A percentile compares a stretch with the other conserved stretches of the same genome.
phyloP scores from a whole-genome alignment of 805 yeast species.

The Dipodascus geniculatus region DNA sequence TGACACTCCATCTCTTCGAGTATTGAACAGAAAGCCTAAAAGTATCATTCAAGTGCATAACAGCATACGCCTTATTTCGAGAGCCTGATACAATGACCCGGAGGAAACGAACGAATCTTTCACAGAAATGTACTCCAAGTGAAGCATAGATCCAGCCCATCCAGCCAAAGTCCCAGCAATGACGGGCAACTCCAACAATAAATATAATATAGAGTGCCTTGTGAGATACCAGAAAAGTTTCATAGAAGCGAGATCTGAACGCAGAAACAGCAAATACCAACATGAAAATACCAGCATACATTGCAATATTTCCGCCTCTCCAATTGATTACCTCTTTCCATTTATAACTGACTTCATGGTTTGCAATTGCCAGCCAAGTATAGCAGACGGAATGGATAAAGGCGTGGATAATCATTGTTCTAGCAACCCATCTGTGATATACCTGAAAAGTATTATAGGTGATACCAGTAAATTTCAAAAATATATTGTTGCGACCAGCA shows the following conservation, averaged over 20 bases:
- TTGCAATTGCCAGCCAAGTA: conserved; percentile 8
- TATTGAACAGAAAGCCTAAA: conserved; percentile 15
- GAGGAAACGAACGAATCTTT: conserved; percentile 5
- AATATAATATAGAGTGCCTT: conserved; percentile 26
- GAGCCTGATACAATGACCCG: conserved; percentile 5
- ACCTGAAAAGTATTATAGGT: conserved; percentile 46
- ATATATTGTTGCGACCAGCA: conserved; percentile 63
- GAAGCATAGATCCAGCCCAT: conserved; percentile 36
- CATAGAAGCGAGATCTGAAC: conserved; percentile 45
- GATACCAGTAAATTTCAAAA: conserved; percentile 50
- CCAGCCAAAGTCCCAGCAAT: conserved; percentile 41
- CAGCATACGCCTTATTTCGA: conserved; percentile 2
- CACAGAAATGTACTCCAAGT: conserved; percentile 9
- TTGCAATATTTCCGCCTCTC: conserved; percentile 34
- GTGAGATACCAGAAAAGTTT: conserved; percentile 43
- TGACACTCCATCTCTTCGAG: conserved; percentile 35
- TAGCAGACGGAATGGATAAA: conserved; percentile 18
- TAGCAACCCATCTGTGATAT: conserved; percentile 36
- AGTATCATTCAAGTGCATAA: conserved; percentile 9
- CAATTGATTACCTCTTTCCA: conserved; percentile 24
- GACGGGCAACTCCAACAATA: conserved; percentile 44
- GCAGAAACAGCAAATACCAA: conserved; percentile 36
- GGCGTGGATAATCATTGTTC: conserved; percentile 15
- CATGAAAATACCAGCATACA: conserved; percentile 30
- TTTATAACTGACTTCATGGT: conserved; percentile 13